phyloP scores from a whole-genome alignment of 192 early-diverging fungal species.

The Oehlia diaphana region DNA sequence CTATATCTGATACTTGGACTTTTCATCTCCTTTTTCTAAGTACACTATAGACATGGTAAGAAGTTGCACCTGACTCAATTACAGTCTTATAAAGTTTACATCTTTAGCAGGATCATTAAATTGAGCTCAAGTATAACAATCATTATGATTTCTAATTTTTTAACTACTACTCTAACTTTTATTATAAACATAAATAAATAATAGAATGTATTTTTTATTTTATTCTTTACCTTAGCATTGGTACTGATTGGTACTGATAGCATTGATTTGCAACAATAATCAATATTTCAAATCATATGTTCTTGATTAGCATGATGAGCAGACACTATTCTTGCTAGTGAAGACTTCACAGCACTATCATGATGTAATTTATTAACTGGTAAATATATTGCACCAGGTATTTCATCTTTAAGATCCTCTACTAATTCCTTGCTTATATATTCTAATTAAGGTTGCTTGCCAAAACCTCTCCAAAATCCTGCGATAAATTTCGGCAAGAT shows the following conservation, averaged over 20 bases:
- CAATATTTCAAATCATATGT: slow-evolving; percentile 22
- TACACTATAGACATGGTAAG: too few relatives aligned
- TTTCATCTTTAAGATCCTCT: slow-evolving; percentile 1
- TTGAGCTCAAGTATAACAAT: background rate
- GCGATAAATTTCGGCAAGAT: too few relatives aligned
- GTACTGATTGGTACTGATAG: background rate
- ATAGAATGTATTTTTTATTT: too few relatives aligned
- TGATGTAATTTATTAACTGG: slow-evolving; percentile 8
- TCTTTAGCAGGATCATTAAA: slow-evolving; percentile 9
- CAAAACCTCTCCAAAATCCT: too few relatives aligned
- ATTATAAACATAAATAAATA: too few relatives aligned
- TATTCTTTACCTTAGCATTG: too few relatives aligned
- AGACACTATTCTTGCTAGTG: background rate
- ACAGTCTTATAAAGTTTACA: slow-evolving; percentile 19
- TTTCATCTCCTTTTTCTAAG: background rate
- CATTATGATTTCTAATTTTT: background rate
- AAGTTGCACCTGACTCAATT: background rate
- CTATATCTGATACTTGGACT: background rate
- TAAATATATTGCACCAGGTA: slow-evolving; percentile 4
- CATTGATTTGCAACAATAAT: slow-evolving; percentile 17
- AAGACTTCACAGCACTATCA: background rate
- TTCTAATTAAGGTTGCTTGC: too few relatives aligned
- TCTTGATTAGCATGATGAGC: background rate
- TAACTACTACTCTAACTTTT: background rate
- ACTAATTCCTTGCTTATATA: slow-evolving; percentile 17